Percentiles rank a stretch among this genome's conserved stretches.
phyloP scores from a whole-genome alignment of 306 rosid genomes.

The Acmispon strigosus region DNA sequence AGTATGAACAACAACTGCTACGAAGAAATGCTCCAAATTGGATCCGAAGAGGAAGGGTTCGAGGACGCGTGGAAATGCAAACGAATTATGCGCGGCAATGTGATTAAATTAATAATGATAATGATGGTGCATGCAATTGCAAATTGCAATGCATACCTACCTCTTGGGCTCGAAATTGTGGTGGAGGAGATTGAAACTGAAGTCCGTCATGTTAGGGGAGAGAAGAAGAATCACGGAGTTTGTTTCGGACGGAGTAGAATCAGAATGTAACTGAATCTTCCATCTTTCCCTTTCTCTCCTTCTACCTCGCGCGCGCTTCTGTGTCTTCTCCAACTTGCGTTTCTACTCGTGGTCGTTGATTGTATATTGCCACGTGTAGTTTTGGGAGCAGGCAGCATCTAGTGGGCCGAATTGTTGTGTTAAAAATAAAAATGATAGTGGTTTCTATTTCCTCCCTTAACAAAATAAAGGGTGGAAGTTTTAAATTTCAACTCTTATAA shows the following conservation, averaged over 20 bases:
- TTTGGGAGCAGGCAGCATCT: too few species aligned
- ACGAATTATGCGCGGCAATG: not conserved
- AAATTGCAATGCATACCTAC: conserved; percentile 11
- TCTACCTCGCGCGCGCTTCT: too few species aligned
- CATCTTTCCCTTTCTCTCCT: too few species aligned
- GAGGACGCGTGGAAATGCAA: conserved; percentile 37
- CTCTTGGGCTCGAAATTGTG: conserved; percentile 48
- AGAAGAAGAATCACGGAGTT: conserved; percentile 3
- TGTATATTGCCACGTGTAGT: too few species aligned
- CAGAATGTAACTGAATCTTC: not conserved
- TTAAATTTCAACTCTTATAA: too few species aligned
- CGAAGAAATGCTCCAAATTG: conserved; percentile 31
- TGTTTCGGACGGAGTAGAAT: conserved; percentile 34
- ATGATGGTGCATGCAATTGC: not conserved
- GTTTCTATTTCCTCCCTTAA: too few species aligned
- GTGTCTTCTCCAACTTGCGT: too few species aligned
- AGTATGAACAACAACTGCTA: not conserved
- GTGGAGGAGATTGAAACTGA: conserved; percentile 47
- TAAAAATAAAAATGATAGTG: too few species aligned
- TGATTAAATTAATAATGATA: too few species aligned
- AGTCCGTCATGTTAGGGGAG: conserved; percentile 40
- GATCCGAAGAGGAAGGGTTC: conserved; percentile 19
- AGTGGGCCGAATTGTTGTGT: too few species aligned
- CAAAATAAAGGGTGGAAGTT: too few species aligned
- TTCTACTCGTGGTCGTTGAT: too few species aligned